Evolutionary conservation across 2,329 filamentous ascomycete species (phyloP).

Genomic region (Monosporascus sp.): DNA sequence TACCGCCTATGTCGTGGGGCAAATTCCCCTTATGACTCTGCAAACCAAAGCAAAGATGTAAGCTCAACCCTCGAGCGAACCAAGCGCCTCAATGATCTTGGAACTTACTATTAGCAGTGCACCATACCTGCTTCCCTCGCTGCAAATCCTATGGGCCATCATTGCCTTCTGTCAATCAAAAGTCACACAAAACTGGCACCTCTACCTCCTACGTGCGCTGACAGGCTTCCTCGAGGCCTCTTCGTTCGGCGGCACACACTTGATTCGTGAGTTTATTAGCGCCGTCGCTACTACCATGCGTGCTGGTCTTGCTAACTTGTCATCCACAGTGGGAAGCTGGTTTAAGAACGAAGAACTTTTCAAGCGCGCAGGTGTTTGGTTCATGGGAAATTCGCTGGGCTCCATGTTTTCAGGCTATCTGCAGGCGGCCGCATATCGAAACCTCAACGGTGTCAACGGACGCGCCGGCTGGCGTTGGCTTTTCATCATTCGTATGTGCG

Average conservation of each 20-base stretch:
- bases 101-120: no score
- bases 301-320: no score
- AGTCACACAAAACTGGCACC: constrained; percentile 6
- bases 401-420: constrained; percentile 42
- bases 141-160: no score
- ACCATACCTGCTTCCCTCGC: no score
- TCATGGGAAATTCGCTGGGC: constrained; percentile 38
- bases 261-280: constrained; percentile 23
- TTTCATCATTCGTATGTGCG: constrained; percentile 1
- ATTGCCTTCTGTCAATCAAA: constrained; percentile 5
- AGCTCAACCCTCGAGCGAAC: constrained; percentile 9
- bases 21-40: constrained; percentile 23
- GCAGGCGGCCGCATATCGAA: constrained; percentile 29
- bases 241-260: constrained; percentile 22
- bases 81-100: no score
- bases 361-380: constrained; percentile 30
- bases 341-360: constrained; percentile 7
- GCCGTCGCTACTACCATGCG: constrained; percentile 13
- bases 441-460: neutral
- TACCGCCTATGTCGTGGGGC: constrained; percentile 26
- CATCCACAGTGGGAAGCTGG: constrained; percentile 4
- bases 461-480: neutral
- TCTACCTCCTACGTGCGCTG: neutral
- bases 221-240: constrained; percentile 16
- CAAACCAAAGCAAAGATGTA: constrained; percentile 23